Evolutionary conservation across 352 stramenopile genomes (phyloP), one percentile per base, ranked within the genome.

Genomic region (Phytophthora tubulina): DNA sequence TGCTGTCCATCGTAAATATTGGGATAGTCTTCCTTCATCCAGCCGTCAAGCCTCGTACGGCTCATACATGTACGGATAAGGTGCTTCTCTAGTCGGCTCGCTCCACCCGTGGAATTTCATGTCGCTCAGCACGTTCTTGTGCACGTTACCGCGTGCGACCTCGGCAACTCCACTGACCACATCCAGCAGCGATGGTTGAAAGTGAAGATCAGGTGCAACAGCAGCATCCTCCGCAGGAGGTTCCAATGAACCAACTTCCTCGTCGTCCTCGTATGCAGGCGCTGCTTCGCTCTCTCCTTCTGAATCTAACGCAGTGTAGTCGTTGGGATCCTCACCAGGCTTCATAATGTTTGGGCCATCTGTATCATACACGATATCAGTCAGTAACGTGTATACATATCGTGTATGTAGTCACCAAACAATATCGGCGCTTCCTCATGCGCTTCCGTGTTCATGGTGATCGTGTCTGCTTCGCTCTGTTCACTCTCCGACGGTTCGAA

Each of bases 31-130:
- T 60, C 31, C 6, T 4, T 13, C 7, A 53, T 31, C 50, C 36
- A 59, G 11, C 30, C 38, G 27, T 45, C 15, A 11, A 49, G 49
- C 4, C 49, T 67, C 60, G n/a, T 60, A 67, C 15, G 49, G 62
- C 8, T 60, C 62, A 4, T 69, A 15, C 45, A 70, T 60, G 36
- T 64, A 70, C 0, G 63, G 53, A 48, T 38, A 64, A 4, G 63
- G 27, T 38, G 14, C 7, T 39, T 31, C 21, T 6, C 3, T 42
- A 0, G 30, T 3, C 1, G 48, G 53, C 5, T 45, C 38, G 5
- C 46, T 56, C 55, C 64, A 61, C 7, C 64, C 39, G 14, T 56
- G 36, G 6, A 33, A 1, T 0, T 33, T 30, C 10, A 66, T 62
- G 9, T 57, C 54, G 4, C 30, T n/a, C 7, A 66, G 21, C 8